phyloP scores from a whole-genome alignment of 1,284 basidiomycete genomes.

The Ceratobasidium sp. region DNA sequence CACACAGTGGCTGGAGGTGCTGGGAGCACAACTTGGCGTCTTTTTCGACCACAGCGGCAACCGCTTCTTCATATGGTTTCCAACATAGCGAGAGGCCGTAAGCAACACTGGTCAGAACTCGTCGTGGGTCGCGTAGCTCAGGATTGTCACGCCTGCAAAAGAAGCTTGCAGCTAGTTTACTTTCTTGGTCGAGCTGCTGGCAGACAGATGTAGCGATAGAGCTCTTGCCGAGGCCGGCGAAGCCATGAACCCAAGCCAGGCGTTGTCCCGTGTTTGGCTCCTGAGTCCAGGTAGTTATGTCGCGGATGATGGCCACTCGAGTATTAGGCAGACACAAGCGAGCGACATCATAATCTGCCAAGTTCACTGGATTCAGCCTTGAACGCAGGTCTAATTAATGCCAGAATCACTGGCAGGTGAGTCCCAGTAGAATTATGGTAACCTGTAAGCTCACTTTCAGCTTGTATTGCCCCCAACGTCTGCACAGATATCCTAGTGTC shows the following conservation, averaged over 20 bases:
- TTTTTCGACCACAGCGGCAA: neutral
- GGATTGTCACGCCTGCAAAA: too few species aligned
- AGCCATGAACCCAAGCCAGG: conserved; percentile 49
- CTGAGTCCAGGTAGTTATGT: neutral
- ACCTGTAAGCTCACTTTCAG: too few species aligned
- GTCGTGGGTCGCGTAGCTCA: conserved; percentile 8
- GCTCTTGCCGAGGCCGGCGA: conserved; percentile 51
- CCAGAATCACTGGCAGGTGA: too few species aligned
- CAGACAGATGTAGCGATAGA: conserved; percentile 50
- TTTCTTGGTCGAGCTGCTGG: too few species aligned
- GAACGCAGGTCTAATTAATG: neutral
- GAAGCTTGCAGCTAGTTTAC: too few species aligned
- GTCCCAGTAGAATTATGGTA: too few species aligned
- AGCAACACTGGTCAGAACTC: conserved; percentile 31
- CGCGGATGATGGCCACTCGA: neutral
- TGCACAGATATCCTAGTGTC: neutral
- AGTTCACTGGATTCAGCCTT: neutral
- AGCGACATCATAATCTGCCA: neutral
- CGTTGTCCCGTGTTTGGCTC: neutral
- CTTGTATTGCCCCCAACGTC: too few species aligned
- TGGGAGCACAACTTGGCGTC: neutral
- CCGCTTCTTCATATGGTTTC: neutral
- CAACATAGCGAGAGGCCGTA: neutral
- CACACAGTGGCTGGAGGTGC: neutral
- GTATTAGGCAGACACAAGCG: neutral